Evolutionary conservation across 2,329 filamentous ascomycete genomes (phyloP), one percentile per base, ranked within the genome.

Genomic region (Clonostachys rosea): DNA sequence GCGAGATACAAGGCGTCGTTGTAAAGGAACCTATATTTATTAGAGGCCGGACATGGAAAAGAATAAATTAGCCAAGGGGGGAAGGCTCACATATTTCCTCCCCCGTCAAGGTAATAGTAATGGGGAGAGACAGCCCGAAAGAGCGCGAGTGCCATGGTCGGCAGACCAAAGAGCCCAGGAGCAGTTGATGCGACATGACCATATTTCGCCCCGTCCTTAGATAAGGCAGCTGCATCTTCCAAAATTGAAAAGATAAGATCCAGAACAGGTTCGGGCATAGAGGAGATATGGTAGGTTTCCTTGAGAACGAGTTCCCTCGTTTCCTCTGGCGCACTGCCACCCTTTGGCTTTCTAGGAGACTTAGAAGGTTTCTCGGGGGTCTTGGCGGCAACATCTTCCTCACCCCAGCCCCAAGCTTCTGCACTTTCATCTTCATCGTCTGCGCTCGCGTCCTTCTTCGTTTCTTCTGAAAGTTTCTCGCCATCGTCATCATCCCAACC

Each of bases 341-440:
- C 24, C 9, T 30, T 30, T 30, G 24, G 24, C 24, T 30, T 30
- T 42, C n/a, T 50, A 47, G 44, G 42, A 6, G 24, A 45, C 53
- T 36, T 45, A 40, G 33, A 42, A 37, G 30, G n/a, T 6, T 44
- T 54, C 47, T 39, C 41, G 48, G 9, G 55, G 24, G 59, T 52
- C 34, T 58, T 24, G 16, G 20, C 33, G 10, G 24, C n/a, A 17
- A 12, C 41, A 14, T 87, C 86, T 30, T 92, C 75, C 30, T 81
- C 88, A n/a, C 81, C 88, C 88, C 89, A 95, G 34, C 88, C 89
- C 87, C 89, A 94, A 33, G 89, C 89, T 50, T 89, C 88, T 13
- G 72, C 75, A 5, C 67, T 67, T 18, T 79, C 76, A 13, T 77
- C 71, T 8, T 70, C 71, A 1, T 71, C 68, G 1, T 63, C 62